Evolutionary conservation across 1,284 basidiomycete genomes (phyloP), one percentile per base, ranked within the genome.

Genomic region (Termitomyces sp.): DNA sequence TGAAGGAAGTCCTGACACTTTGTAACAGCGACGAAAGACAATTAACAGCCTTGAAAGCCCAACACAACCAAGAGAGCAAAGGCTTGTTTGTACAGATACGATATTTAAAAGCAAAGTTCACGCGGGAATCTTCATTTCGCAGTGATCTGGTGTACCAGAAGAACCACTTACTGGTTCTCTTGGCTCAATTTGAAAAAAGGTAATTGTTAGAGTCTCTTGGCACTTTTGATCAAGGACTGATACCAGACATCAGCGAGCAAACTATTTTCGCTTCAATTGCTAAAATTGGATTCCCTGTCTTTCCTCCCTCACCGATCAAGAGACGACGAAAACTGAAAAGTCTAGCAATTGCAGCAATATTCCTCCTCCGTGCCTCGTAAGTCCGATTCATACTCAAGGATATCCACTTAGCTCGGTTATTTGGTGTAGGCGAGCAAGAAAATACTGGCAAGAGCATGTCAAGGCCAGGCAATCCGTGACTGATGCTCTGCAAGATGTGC

Each of bases 61-160:
- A 84, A 65, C 92, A 95, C 68, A 89, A 86, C 56, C 82, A 83
- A 58, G 92, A 95, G 69, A 90, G 88, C 73, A 93, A 94, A 67
- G 93, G 92, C 12, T 74, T 95, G 19, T 80, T 95, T 55, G 80
- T 92, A 3, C 90, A 97, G 68, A 94, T 98, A 60, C 82, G 81
- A 47, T 98, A 98, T 70, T 80, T 98, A 60, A 96, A 98, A 69
- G 88, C 90, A 46, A 93, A 93, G 67, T 95, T 89, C 70, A 88
- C 83, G 1, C 80, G 96, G 33, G 96, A 99, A 72, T 83, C 86
- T 21, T 78, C 81, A 1, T 82, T 96, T 72, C 82, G 95, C n/a
- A 79, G 78, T 53, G 87, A 88, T 61, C 74, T 98, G 44, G 76
- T 80, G 3, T 86, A 93, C 65, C 96, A 98, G 73, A 99, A 99